Conservation (phyloP, 331 rosid species). For the Arachis monticola region DNA sequence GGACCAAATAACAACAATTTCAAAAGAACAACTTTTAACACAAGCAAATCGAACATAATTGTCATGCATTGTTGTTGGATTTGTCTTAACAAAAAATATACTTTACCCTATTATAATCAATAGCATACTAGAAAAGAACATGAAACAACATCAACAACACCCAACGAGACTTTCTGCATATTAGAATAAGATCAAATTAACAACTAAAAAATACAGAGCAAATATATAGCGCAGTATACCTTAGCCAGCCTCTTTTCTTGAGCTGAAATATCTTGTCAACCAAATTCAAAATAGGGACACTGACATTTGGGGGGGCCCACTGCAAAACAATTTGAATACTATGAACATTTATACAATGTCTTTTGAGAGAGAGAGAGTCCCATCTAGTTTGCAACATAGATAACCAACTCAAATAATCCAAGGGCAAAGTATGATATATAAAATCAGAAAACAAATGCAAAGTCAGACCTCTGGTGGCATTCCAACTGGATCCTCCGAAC, state of each 20-base stretch:
- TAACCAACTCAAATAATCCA: constrained; percentile 23
- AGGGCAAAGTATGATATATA: constrained; percentile 21
- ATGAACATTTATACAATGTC: constrained; percentile 20
- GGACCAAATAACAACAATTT: too few relatives aligned
- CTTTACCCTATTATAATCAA: not conserved
- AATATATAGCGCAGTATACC: constrained; percentile 55
- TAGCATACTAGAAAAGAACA: constrained; percentile 16
- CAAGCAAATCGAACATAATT: too few relatives aligned
- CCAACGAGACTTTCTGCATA: constrained; percentile 21
- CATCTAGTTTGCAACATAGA: constrained; percentile 21
- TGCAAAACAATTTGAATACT: constrained; percentile 53
- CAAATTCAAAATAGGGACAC: constrained; percentile 89
- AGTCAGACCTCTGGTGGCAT: constrained; percentile 92
- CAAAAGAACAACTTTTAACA: too few relatives aligned
- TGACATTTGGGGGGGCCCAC: constrained; percentile 97
- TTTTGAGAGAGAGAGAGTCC: not conserved
- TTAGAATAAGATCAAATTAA: constrained; percentile 19
- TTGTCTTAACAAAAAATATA: too few relatives aligned
- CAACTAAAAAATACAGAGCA: constrained; percentile 4
- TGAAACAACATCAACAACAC: not conserved
- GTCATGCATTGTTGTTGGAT: too few relatives aligned
- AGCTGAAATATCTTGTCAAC: constrained; percentile 98
- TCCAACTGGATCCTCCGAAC: constrained; percentile 70
- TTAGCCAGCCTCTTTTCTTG: constrained; percentile 98
- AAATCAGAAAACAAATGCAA: constrained; percentile 42